Percentiles rank a stretch among this genome's conserved stretches.
These are phyloP conservation scores for Rhizoctonia solani DNA, from an alignment of 1,284 basidiomycete genomes.

Conservation along the genomic window DNA sequence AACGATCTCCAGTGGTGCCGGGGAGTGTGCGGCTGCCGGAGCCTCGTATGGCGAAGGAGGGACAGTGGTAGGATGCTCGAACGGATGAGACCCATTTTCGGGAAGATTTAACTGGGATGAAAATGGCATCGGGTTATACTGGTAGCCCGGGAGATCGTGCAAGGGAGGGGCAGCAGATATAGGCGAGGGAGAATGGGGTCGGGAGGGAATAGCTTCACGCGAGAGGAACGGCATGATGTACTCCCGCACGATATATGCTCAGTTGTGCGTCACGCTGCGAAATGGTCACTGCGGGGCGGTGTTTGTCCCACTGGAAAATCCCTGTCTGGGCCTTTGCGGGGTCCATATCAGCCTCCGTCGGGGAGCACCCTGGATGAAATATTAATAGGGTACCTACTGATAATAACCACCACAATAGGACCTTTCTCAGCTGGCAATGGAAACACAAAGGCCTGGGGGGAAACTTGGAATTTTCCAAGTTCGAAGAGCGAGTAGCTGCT, in stretches of 20 bases:
- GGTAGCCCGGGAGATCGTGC: constrained; percentile 14
- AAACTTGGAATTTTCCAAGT: too few species aligned
- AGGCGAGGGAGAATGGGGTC: constrained; percentile 19
- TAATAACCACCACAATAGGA: background rate
- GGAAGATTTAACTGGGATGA: background rate
- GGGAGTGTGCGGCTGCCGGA: constrained; percentile 15
- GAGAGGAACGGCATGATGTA: constrained; percentile 20
- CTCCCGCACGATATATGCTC: too few species aligned
- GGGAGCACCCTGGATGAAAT: background rate
- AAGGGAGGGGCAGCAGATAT: background rate
- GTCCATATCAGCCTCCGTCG: constrained; percentile 18
- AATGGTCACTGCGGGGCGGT: constrained; percentile 30
- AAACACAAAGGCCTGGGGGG: background rate
- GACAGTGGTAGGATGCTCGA: constrained; percentile 18
- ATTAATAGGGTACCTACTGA: background rate
- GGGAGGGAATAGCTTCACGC: constrained; percentile 8
- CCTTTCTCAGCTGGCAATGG: background rate
- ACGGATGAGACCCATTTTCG: constrained; percentile 5
- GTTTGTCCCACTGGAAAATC: background rate
- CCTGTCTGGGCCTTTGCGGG: constrained; percentile 21
- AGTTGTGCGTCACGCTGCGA: background rate
- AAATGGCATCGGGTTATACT: constrained; percentile 27
- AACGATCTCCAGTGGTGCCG: constrained; percentile 41
- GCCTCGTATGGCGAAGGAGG: constrained; percentile 23
- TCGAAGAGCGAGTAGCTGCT: background rate